Conservation (phyloP, 805 yeast species). For the Torulaspora delbrueckii region DNA sequence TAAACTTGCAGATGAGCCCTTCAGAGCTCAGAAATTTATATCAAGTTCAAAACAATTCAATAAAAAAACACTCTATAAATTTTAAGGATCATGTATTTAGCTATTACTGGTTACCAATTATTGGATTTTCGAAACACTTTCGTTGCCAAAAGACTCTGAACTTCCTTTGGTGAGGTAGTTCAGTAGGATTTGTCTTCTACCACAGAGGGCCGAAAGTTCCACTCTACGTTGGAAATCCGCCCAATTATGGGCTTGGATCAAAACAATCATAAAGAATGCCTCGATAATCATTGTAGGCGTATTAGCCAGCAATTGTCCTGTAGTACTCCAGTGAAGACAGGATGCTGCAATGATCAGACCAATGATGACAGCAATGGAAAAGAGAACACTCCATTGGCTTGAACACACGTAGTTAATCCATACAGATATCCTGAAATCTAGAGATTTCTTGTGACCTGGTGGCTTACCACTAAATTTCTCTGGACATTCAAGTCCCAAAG, state of each 20-base stretch:
- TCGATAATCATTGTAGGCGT: slow-evolving; percentile 45
- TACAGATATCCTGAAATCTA: slow-evolving; percentile 22
- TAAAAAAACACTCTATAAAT: too few relatives aligned
- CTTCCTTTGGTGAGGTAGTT: neutral
- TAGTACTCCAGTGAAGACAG: slow-evolving; percentile 37
- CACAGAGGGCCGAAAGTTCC: slow-evolving; percentile 23
- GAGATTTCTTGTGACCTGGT: slow-evolving; percentile 10
- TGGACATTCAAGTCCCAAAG: slow-evolving; percentile 26
- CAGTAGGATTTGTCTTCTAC: slow-evolving; percentile 20
- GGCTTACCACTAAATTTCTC: slow-evolving; percentile 16
- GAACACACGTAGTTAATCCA: slow-evolving; percentile 35
- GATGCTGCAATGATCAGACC: slow-evolving; percentile 34
- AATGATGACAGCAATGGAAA: slow-evolving; percentile 29
- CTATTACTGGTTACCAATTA: neutral
- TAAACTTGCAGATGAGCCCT: too few relatives aligned
- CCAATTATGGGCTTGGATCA: slow-evolving; percentile 39
- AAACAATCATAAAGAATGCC: slow-evolving; percentile 38
- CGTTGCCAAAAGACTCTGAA: neutral
- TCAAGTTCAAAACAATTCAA: too few relatives aligned
- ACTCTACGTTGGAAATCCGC: slow-evolving; percentile 29
- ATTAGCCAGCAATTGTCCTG: slow-evolving; percentile 40
- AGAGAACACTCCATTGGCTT: slow-evolving; percentile 32
- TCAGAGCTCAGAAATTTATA: too few relatives aligned
- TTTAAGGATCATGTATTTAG: too few relatives aligned
- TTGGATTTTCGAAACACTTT: neutral